Percentiles rank a stretch among this genome's conserved stretches.
Conservation (phyloP, 1,284 basidiomycete genomes). For the Hortiboletus rubellus region DNA sequence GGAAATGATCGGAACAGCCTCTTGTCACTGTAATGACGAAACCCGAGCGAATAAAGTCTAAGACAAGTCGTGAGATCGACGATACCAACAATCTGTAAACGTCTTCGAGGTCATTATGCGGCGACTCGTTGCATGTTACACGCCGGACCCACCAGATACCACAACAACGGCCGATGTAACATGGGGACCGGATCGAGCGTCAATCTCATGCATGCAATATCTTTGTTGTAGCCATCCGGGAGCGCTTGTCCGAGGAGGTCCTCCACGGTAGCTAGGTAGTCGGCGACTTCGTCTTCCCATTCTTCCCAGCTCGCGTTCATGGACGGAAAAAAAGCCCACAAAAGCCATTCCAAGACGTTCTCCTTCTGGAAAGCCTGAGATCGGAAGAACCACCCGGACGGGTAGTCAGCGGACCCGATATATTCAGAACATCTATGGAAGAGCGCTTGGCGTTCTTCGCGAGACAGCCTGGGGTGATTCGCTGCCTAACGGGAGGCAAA, state of each 20-base stretch:
- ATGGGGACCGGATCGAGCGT: constrained; percentile 56
- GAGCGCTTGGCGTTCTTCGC: constrained; percentile 46
- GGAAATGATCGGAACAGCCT: constrained; percentile 50
- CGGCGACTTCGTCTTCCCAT: constrained; percentile 51
- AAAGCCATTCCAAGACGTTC: constrained; percentile 61
- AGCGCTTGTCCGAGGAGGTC: constrained; percentile 40
- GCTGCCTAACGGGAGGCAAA: constrained; percentile 38
- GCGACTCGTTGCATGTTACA: not conserved
- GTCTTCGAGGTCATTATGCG: not conserved
- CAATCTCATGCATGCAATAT: constrained; percentile 48
- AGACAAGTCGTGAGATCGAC: constrained; percentile 50
- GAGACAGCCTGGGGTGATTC: constrained; percentile 40
- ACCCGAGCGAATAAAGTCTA: constrained; percentile 44
- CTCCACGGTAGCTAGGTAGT: constrained; percentile 44
- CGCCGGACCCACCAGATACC: constrained; percentile 53
- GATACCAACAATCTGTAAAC: constrained; percentile 49
- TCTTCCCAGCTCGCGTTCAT: constrained; percentile 34
- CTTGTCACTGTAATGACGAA: constrained; percentile 51
- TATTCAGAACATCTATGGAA: constrained; percentile 48
- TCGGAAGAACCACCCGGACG: constrained; percentile 57
- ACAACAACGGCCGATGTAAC: constrained; percentile 57
- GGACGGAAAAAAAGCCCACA: constrained; percentile 60
- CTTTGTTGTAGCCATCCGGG: constrained; percentile 38
- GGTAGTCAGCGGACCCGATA: constrained; percentile 35
- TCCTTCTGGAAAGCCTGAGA: constrained; percentile 40